A percentile compares a stretch with the other conserved stretches of the same genome.
Evolutionary conservation across 768 basidiomycete species (phyloP).

Genomic region (Dioszegia hungarica): DNA sequence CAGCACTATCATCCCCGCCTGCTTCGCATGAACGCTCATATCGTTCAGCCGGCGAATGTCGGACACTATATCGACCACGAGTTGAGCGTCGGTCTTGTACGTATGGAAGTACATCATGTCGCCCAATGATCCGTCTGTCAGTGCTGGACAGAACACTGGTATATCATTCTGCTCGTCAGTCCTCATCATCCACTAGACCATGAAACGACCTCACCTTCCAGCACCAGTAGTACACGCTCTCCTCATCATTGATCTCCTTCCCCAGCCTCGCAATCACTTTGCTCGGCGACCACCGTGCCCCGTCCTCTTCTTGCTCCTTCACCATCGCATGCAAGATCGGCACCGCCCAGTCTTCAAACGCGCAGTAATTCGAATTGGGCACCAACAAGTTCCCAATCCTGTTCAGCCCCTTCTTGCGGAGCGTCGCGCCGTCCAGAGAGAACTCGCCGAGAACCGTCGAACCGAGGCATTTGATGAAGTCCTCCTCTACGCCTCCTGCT

Average conservation of each 20-base stretch:
- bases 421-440: constrained; percentile 78
- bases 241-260: constrained; percentile 94
- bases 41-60: constrained; percentile 93
- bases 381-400: constrained; percentile 93
- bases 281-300: constrained; percentile 80
- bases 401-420: constrained; percentile 84
- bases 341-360: constrained; percentile 98
- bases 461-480: constrained; percentile 98
- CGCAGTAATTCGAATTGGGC: constrained; percentile 98
- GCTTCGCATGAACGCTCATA: constrained; percentile 73
- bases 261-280: constrained; percentile 87
- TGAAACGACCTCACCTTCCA: constrained; percentile 70
- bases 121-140: constrained; percentile 96
- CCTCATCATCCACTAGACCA: no score
- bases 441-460: constrained; percentile 80
- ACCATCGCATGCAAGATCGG: constrained; percentile 90
- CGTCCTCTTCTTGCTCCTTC: constrained; percentile 61
- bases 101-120: constrained; percentile 99
- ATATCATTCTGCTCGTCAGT: constrained; percentile 99
- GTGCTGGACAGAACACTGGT: constrained; percentile 95
- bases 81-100: constrained; percentile 69
- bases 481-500: constrained; percentile 96
- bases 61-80: constrained; percentile 86
- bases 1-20: constrained; percentile 96
- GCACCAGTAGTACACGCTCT: constrained; percentile 98